These are phyloP conservation scores for Talaromyces marneffei DNA, from an alignment of 2,329 filamentous ascomycete species.

Conservation along the genomic window DNA sequence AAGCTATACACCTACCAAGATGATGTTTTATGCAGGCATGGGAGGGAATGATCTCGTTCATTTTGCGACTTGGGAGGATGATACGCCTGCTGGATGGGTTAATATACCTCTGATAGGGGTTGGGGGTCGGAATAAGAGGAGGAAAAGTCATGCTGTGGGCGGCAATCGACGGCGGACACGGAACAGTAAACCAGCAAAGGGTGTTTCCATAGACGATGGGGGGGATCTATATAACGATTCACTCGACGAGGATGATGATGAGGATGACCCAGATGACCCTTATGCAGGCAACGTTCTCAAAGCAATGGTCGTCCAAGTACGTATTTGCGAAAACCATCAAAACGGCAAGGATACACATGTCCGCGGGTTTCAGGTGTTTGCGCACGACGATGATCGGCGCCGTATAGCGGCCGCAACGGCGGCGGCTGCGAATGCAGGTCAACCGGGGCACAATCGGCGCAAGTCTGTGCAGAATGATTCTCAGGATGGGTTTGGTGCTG, in stretches of 20 bases:
- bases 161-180: not conserved
- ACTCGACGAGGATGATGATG: constrained; percentile 24
- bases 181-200: not conserved
- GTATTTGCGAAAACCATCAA: constrained; percentile 93
- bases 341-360: constrained; percentile 99
- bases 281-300: constrained; percentile 68
- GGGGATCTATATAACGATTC: constrained; percentile 18
- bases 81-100: constrained; percentile 81
- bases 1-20: constrained; percentile 92
- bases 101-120: constrained; percentile 68
- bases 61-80: constrained; percentile 73
- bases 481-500: constrained; percentile 22
- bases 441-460: constrained; percentile 21
- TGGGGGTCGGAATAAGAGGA: constrained; percentile 40
- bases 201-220: constrained; percentile 10
- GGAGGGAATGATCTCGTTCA: constrained; percentile 87
- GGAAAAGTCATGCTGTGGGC: constrained; percentile 17
- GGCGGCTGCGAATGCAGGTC: not conserved
- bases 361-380: constrained; percentile 81
- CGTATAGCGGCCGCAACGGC: constrained; percentile 22
- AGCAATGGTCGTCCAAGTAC: constrained; percentile 83
- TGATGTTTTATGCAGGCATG: constrained; percentile 81
- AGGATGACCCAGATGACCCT: constrained; percentile 26
- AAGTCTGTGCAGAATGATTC: constrained; percentile 27
- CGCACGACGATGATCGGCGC: constrained; percentile 39